Percentiles rank a stretch among this genome's conserved stretches.
These are phyloP conservation scores for Ceratobasidium papillatum DNA, from an alignment of 1,284 basidiomycete genomes.

Conservation along the genomic window DNA sequence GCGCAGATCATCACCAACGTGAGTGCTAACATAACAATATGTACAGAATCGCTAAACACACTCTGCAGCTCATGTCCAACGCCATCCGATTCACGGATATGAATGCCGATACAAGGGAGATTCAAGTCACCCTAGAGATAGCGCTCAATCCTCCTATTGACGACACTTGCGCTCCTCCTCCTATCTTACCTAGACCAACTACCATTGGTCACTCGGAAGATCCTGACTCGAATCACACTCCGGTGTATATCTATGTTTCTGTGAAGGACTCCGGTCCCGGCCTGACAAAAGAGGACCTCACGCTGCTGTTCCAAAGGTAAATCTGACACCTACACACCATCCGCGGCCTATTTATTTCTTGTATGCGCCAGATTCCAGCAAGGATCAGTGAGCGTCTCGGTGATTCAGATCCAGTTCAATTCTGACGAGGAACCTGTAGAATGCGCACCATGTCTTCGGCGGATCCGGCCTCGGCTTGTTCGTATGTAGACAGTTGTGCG, in stretches of 20 bases:
- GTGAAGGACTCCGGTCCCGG: too few species aligned
- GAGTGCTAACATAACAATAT: slow-evolving; percentile 28
- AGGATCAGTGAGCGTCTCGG: too few species aligned
- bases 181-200: not conserved
- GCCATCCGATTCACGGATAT: too few species aligned
- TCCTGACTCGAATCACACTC: slow-evolving; percentile 1
- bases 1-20: too few species aligned
- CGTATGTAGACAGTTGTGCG: slow-evolving; percentile 48
- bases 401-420: too few species aligned
- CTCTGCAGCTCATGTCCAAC: slow-evolving; percentile 41
- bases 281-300: too few species aligned
- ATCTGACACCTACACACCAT: not conserved
- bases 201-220: not conserved
- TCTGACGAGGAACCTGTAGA: too few species aligned
- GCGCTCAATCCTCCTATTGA: slow-evolving; percentile 44
- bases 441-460: too few species aligned
- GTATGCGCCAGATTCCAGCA: too few species aligned
- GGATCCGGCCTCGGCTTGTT: too few species aligned
- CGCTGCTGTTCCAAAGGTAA: slow-evolving; percentile 46
- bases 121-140: too few species aligned
- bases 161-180: slow-evolving; percentile 16
- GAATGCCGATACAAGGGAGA: too few species aligned
- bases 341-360: not conserved
- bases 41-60: not conserved
- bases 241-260: slow-evolving; percentile 46